Evolutionary conservation across 1,284 basidiomycete genomes (phyloP), one percentile per base, ranked within the genome.

Genomic region (Takashimella koratensis): DNA sequence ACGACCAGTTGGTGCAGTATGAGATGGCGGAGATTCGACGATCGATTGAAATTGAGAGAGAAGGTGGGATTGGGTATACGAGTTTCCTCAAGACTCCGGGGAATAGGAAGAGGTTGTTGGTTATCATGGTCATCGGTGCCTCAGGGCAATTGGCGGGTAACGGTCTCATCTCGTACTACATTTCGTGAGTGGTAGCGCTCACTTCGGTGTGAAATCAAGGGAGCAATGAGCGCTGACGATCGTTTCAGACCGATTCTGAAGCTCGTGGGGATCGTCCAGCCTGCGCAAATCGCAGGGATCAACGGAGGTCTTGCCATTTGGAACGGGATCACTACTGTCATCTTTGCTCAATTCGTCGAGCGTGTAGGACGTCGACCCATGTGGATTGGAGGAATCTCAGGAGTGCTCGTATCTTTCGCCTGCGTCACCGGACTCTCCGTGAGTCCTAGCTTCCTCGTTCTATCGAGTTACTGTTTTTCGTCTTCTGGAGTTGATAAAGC

Each of bases 131-230:
- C 58, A 64, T 83, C 44, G 82, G 81, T 19, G 56, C 83, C 12
- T 85, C 84, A 68, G 85, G 83, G 1, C 83, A 84, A 56, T 86
- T 84, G 84, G 82, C 81, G 30, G 83, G 83, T 0, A 84, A 85
- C 63, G 84, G 84, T 43, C 73, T 87, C 41, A 82, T 86, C 11
- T 58, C 82, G 20, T 74, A 86, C 77, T 88, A 87, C 78, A 80
- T 89, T 8, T 8, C 30, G 30, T 36, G 16, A 8, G 30, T 36
- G 16, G 16, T 36, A 36, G 16, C 10, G 8, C 30, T 8, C 8
- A 36, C 8, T 8, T 8, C 30, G 16, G 8, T 8, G 30, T 8
- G 16, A 36, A 36, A 36, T n/a, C n/a, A 36, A 36, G 30, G 30
- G 10, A 16, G 16, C 10, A 36, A 16, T 16, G 16, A 16, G 8